Conservation (phyloP, 495 filamentous ascomycete genomes). For the Annulohypoxylon moriforme region DNA sequence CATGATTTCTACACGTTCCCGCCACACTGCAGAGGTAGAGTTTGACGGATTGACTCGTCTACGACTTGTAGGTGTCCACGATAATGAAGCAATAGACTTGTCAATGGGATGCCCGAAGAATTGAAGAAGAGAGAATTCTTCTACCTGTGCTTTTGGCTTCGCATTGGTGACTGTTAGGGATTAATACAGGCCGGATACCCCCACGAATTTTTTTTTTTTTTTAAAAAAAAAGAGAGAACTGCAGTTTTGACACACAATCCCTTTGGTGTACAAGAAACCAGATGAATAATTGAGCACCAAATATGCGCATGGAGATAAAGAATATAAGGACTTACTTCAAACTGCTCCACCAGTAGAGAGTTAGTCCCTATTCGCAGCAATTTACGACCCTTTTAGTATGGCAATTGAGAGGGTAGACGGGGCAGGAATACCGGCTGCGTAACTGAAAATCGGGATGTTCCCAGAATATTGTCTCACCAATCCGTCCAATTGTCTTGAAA, state of each 20-base stretch:
- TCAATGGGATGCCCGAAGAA: not conserved
- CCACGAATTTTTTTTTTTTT: no score
- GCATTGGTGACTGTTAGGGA: not conserved
- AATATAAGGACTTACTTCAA: slow-evolving; percentile 1
- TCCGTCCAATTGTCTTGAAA: slow-evolving; percentile 50
- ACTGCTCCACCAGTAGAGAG: not conserved
- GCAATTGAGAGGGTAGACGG: not conserved
- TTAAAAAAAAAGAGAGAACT: not conserved
- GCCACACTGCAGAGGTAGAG: not conserved
- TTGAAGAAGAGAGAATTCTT: not conserved
- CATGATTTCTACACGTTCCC: not conserved
- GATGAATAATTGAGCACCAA: no score
- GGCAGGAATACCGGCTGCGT: not conserved
- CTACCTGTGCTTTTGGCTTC: not conserved
- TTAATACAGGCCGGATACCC: not conserved
- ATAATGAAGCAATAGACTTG: not conserved
- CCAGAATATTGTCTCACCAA: slow-evolving; percentile 40
- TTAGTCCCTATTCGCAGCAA: not conserved
- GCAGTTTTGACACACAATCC: not conserved
- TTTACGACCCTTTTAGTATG: not conserved
- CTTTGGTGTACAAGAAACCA: not conserved
- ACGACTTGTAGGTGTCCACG: not conserved
- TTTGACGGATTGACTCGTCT: not conserved
- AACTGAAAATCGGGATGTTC: not conserved
- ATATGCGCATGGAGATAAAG: no score